Evolutionary conservation across 2,329 filamentous ascomycete genomes (phyloP), one percentile per base, ranked within the genome.

Genomic region (Penicillium sp.): DNA sequence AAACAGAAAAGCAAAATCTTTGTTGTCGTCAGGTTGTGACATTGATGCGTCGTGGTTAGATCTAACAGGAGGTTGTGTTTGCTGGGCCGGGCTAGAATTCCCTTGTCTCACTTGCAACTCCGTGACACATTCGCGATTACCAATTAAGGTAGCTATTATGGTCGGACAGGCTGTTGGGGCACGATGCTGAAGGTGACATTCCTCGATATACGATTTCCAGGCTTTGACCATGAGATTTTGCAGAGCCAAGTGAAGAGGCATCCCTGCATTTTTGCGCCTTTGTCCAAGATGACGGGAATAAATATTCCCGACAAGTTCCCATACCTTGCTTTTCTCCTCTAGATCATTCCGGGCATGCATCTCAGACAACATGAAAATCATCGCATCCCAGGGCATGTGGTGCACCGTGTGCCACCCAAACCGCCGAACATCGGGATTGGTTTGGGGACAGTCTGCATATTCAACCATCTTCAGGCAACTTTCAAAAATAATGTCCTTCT

Each of bases 321-420:
- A 84, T 1, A 74, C 78, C 47, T 67, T 63, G 26, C 60, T 59
- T 7, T 66, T 70, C 20, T 79, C 67, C 25, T 73, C 66, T 7
- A 67, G 70, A 22, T 75, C 59, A 4, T 70, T 63, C 45, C 73
- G 72, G 29, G 71, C 66, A 12, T 72, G 66, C 14, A 79, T 65
- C 29, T 77, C 75, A 53, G 69, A 74, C 31, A 83, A 66, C 44
- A 83, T 71, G 61, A 80, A 78, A n/a, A 82, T 76, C 43, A 81
- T 74, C 9, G 79, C 74, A 51, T 82, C 80, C 79, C 80, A 83
- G 20, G 77, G 75, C 63, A 81, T 83, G 37, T 80, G 74, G 26
- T 73, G 68, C 25, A 79, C 72, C 49, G 76, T 69, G 60, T 80
- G 76, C 78, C 79, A 81, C 25, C 69, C 61, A 55, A 75, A 81